Conservation (phyloP, 257 asterid species). For the Solanum lycopersicoides region DNA sequence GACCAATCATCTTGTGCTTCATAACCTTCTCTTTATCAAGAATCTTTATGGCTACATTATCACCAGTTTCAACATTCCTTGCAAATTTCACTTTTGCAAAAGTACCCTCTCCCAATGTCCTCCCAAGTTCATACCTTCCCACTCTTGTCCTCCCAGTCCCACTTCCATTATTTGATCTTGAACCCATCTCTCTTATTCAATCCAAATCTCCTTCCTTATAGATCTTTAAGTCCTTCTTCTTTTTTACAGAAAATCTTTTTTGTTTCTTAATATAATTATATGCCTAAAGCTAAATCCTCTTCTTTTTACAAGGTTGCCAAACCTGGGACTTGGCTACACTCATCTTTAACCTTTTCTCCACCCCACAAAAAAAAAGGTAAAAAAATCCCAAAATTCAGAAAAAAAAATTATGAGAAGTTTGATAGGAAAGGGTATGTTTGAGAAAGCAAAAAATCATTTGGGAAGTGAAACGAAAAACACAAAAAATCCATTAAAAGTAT, state of each 20-base stretch:
- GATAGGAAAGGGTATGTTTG: background rate
- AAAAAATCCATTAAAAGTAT: background rate
- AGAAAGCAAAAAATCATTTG: background rate
- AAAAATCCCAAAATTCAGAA: background rate
- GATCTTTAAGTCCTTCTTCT: background rate
- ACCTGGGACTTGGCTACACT: constrained; percentile 68
- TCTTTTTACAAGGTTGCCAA: constrained; percentile 97
- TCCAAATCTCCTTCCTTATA: background rate
- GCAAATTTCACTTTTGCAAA: constrained; percentile 96
- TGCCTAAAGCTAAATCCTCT: constrained; percentile 38
- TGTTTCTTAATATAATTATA: background rate
- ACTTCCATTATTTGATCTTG: constrained; percentile 42
- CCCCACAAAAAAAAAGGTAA: background rate
- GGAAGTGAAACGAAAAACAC: background rate
- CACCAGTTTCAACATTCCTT: constrained; percentile 63
- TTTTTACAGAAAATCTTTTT: background rate
- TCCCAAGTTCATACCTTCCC: constrained; percentile 85
- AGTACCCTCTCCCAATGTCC: constrained; percentile 84
- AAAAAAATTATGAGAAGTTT: background rate
- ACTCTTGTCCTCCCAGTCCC: constrained; percentile 72
- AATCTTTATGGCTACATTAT: constrained; percentile 88
- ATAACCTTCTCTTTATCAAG: constrained; percentile 89
- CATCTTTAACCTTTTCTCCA: constrained; percentile 19
- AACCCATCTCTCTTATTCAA: constrained; percentile 19
- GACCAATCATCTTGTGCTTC: constrained; percentile 85